Evolutionary conservation across 139 green algal genomes (phyloP).

Genomic region (Coelastrella sp.): DNA sequence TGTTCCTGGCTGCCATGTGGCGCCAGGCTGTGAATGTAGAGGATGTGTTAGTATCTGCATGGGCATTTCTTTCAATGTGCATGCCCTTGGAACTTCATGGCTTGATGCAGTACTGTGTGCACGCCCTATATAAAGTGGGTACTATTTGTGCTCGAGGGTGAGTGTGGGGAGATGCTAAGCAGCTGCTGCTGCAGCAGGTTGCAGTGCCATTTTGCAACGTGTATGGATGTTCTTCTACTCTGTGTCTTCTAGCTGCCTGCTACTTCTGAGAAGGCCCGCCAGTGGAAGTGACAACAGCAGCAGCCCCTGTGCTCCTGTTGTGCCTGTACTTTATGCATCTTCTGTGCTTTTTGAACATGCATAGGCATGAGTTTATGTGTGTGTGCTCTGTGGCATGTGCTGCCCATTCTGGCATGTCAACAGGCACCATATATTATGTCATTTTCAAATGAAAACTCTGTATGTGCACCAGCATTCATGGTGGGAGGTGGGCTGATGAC

Average conservation of each 20-base stretch:
- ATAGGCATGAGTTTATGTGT: background rate
- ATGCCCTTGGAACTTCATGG: background rate
- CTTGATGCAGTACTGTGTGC: background rate
- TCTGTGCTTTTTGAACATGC: background rate
- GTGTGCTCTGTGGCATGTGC: background rate
- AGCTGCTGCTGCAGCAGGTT: background rate
- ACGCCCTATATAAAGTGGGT: background rate
- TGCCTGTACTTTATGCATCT: too few relatives aligned
- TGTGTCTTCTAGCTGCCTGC: background rate
- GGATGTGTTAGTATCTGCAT: background rate
- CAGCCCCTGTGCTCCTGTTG: background rate
- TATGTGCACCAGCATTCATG: background rate
- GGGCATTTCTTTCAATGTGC: background rate
- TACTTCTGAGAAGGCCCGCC: background rate
- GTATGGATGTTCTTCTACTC: background rate
- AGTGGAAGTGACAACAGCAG: background rate
- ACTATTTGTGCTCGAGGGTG: background rate
- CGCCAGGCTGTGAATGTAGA: background rate
- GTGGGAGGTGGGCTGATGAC: background rate
- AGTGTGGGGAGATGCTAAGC: background rate
- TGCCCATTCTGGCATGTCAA: background rate
- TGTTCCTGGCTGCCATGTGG: background rate
- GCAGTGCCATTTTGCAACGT: background rate
- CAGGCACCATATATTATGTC: background rate
- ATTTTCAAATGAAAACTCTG: background rate